Evolutionary conservation across 2,329 filamentous ascomycete genomes (phyloP).

Genomic region (Colletotrichum chlorophyti): DNA sequence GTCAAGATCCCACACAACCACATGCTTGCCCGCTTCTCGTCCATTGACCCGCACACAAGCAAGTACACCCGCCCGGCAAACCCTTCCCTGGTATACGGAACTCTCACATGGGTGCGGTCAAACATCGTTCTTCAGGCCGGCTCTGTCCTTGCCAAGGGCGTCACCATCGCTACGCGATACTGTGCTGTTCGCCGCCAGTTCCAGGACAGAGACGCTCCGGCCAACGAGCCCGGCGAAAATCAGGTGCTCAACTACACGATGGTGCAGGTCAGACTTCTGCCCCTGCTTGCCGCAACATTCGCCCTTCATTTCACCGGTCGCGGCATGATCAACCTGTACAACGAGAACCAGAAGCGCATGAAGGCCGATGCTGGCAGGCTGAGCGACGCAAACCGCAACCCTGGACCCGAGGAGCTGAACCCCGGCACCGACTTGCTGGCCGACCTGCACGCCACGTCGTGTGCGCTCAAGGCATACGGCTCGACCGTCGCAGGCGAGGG

Average conservation of each 20-base stretch:
- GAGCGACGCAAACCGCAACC: constrained; percentile 54
- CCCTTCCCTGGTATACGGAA: constrained; percentile 75
- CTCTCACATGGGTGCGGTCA: constrained; percentile 76
- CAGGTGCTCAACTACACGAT: constrained; percentile 83
- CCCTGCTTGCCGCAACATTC: constrained; percentile 75
- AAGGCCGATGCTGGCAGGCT: constrained; percentile 48
- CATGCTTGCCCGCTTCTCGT: constrained; percentile 53
- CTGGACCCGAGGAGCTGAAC: constrained; percentile 72
- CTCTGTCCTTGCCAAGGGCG: constrained; percentile 73
- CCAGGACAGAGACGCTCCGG: constrained; percentile 73
- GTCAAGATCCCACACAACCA: constrained; percentile 77
- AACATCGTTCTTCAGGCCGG: constrained; percentile 78
- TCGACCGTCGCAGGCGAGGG: constrained; percentile 77
- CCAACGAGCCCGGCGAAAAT: constrained; percentile 67
- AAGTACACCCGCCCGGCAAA: constrained; percentile 72
- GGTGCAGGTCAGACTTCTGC: constrained; percentile 77
- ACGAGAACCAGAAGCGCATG: constrained; percentile 76
- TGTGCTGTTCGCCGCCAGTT: constrained; percentile 79
- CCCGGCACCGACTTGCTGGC: constrained; percentile 70
- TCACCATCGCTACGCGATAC: constrained; percentile 80
- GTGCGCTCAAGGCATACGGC: constrained; percentile 76
- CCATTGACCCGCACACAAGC: constrained; percentile 71
- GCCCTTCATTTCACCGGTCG: constrained; percentile 82
- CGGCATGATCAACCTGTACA: constrained; percentile 76
- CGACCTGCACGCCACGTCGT: constrained; percentile 79